These are phyloP conservation scores for Ascochyta clinopodiicola DNA, from an alignment of 2,329 filamentous ascomycete genomes.

Conservation along the genomic window DNA sequence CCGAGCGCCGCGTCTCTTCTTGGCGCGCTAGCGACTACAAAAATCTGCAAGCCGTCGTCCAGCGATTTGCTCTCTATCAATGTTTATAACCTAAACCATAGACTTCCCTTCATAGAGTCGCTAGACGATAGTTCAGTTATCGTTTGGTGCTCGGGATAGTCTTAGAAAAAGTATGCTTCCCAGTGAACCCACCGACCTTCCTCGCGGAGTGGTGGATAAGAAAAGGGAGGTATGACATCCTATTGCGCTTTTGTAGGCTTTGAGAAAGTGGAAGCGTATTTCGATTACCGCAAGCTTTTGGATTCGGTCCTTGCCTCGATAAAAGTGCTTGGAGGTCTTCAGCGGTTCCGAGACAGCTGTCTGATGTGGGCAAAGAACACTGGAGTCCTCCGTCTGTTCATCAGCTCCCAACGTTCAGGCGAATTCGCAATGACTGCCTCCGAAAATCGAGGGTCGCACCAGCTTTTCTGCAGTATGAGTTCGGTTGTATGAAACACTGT, in stretches of 20 bases:
- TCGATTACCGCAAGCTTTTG: background rate
- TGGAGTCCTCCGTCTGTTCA: background rate
- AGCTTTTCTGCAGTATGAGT: background rate
- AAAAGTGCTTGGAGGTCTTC: background rate
- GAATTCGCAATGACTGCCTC: background rate
- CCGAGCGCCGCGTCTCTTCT: slow-evolving; percentile 23
- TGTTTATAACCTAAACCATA: slow-evolving; percentile 60
- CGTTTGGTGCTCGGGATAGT: slow-evolving; percentile 98
- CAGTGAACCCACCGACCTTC: slow-evolving; percentile 59
- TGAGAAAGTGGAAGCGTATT: background rate
- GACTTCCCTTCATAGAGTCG: slow-evolving; percentile 96
- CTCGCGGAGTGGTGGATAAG: slow-evolving; percentile 54
- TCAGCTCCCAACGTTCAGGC: background rate
- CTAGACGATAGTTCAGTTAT: slow-evolving; percentile 91
- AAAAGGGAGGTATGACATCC: slow-evolving; percentile 52
- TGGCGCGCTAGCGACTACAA: slow-evolving; percentile 31
- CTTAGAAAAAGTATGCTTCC: slow-evolving; percentile 77
- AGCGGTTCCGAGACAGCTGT: background rate
- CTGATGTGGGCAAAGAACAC: background rate
- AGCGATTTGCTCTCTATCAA: slow-evolving; percentile 63
- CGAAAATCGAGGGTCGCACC: background rate
- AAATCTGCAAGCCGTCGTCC: slow-evolving; percentile 19
- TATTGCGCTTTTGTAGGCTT: background rate
- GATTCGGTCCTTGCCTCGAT: background rate
- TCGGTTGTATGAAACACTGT: no score